These are phyloP conservation scores for Zymoseptoria passerinii DNA, from an alignment of 2,329 filamentous ascomycete species.

Conservation along the genomic window DNA sequence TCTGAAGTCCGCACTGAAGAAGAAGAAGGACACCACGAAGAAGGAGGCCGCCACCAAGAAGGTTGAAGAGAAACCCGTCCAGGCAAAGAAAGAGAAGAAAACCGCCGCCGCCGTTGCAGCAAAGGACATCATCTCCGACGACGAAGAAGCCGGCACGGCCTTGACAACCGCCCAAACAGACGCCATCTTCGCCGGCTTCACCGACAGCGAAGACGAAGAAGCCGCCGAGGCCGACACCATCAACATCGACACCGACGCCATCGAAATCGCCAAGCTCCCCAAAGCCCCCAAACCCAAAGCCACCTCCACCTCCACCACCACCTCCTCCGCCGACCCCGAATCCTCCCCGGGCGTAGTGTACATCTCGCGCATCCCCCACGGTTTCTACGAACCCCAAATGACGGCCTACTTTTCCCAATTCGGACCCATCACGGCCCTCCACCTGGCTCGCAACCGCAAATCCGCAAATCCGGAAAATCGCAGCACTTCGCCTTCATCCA, in stretches of 20 bases:
- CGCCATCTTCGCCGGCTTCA: constrained; percentile 45
- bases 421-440: constrained; percentile 67
- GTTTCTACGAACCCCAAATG: constrained; percentile 98
- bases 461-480: constrained; percentile 81
- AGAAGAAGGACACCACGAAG: constrained; percentile 14
- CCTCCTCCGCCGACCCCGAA: constrained; percentile 36
- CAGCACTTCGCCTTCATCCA: constrained; percentile 96
- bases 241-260: constrained; percentile 30
- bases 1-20: constrained; percentile 28
- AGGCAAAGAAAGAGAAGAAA: constrained; percentile 15
- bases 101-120: constrained; percentile 11
- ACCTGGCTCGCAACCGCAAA: constrained; percentile 83
- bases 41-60: constrained; percentile 8
- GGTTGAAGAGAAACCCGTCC: constrained; percentile 8
- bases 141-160: constrained; percentile 25
- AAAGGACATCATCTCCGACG: constrained; percentile 15
- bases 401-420: constrained; percentile 90
- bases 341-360: constrained; percentile 72
- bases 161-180: constrained; percentile 41
- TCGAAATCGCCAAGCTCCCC: constrained; percentile 32
- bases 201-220: constrained; percentile 38
- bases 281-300: constrained; percentile 30
- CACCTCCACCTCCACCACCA: constrained; percentile 38
- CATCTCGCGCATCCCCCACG: constrained; percentile 81
- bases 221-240: constrained; percentile 20